Base-by-base conservation (phyloP, 1,284 basidiomycete genomes). In the Laetiporus sulphureus region DNA sequence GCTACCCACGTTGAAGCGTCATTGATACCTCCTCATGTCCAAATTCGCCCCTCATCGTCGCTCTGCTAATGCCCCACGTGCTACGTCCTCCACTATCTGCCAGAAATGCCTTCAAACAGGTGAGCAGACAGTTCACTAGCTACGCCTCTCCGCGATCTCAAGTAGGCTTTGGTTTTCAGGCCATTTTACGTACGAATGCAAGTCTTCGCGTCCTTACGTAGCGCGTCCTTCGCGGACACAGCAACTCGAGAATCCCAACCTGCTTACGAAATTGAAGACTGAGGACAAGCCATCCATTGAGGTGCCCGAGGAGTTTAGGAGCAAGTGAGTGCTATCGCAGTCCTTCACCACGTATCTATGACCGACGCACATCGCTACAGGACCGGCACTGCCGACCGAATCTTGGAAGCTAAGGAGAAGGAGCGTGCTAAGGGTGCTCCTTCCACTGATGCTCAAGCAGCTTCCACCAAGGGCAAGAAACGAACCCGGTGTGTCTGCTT, bases 131-230 rank as follows among this genome's bases (percentile, higher is more conserved):
- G 20, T 11, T 21, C 31, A 11, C 3, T n/a, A 22, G 15, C 3
- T 16, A 6, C 4, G 22, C 8, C n/a, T 23, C 18, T 15, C 4
- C 6, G 36, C 24, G 8, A 23, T 42, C 34, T 16, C 15, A 32
- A 41, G 15, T 22, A 38, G 5, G 12, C 25, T 16, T 12, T 37
- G 5, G 20, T 32, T 19, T 18, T 32, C 50, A 84, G 86, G 86
- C 0, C 86, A 89, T 58, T 90, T 77, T 57, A 90, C 76, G 21
- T 90, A 79, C 53, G 72, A 89, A 62, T 90, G 86, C 70, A 89
- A 86, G 60, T 68, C 67, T 7, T 53, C 68, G 31, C 72, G 83
- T 3, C 83, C 86, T 20, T 90, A 89, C 57, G 68, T 89, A 32
- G 77, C 81, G 13, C 73, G 86, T 7, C 86, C 86, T 2, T 88